Evolutionary conservation across 2,329 filamentous ascomycete species (phyloP), one percentile per base, ranked within the genome.

Genomic region (Phaeosphaeriaceae sp.): DNA sequence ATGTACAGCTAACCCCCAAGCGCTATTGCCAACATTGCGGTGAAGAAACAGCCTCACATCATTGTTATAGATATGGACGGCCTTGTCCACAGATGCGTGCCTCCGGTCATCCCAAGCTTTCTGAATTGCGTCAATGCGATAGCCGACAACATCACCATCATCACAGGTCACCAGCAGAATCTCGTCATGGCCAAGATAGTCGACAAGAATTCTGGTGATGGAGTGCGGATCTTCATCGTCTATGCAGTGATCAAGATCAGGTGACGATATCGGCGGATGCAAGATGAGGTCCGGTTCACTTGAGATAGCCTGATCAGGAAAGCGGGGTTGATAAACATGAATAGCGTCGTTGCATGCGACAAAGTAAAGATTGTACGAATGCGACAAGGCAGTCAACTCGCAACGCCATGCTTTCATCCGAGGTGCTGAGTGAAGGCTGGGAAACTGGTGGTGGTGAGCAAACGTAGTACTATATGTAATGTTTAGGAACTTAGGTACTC

Each of bases 1-100:
- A 70, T 97, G 93, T 9, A 96, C 81, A 6, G 91, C 88, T 39
- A 96, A 74, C 0, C 93, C 94, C 94, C 94, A 99, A 2, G 92
- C 93, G 51, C 90, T 93, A 18, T 75, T 76, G 1, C 84, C 83
- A 2, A 96, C 91, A 66, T 89, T 92, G 30, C 88, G 83, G 50
- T 85, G 83, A 48, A 96, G 89, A 65, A 96, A 89, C 0, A 77
- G 76, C 63, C 50, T 76, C 58, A 68, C 51, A n/a, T 42, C 17
- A 6, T 54, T 37, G 7, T 26, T 23, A 1, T 50, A 26, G 3
- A 26, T 26, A 11, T 26, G 5, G 7, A 11, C 11, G 11, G 23
- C 7, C 3, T 26, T 11, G 23, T 11, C 11, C 2, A 11, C 43
- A 7, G 32, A 20, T 2, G 26, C n/a, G 3, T 48, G 33, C 16